Evolutionary conservation across 106 monocot genomes (phyloP).

Genomic region (Ottelia alismoides): DNA sequence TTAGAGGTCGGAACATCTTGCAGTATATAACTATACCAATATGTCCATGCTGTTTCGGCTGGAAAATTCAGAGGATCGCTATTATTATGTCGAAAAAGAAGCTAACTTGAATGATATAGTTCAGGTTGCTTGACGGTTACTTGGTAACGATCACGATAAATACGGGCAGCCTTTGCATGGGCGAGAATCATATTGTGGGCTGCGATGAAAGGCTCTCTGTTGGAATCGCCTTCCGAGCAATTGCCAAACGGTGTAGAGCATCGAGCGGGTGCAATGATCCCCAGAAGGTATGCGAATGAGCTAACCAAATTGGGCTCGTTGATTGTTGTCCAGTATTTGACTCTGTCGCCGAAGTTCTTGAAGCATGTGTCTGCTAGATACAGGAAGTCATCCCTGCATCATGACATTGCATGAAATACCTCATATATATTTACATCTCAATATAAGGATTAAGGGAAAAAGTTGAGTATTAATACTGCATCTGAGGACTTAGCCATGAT

Average conservation of each 20-base stretch:
- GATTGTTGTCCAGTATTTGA: constrained; percentile 53
- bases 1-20: neutral
- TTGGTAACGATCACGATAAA: constrained; percentile 30
- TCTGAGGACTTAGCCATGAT: constrained; percentile 1
- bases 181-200: constrained; percentile 31
- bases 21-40: constrained; percentile 1
- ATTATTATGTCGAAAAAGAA: neutral
- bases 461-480: neutral
- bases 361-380: constrained; percentile 44
- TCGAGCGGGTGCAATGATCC: constrained; percentile 22
- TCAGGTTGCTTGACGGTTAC: neutral
- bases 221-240: constrained; percentile 18
- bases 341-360: constrained; percentile 35
- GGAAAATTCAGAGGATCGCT: neutral
- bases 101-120: neutral
- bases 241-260: constrained; percentile 29
- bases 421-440: neutral
- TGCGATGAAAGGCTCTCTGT: constrained; percentile 25
- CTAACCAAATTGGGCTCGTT: constrained; percentile 39
- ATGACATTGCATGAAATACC: neutral
- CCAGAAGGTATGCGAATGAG: constrained; percentile 13
- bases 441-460: neutral
- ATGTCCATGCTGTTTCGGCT: constrained; percentile 4
- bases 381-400: constrained; percentile 43
- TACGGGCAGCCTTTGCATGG: constrained; percentile 21